Conservation (phyloP, 257 asterid species). For the Schizonepeta tenuifolia region DNA sequence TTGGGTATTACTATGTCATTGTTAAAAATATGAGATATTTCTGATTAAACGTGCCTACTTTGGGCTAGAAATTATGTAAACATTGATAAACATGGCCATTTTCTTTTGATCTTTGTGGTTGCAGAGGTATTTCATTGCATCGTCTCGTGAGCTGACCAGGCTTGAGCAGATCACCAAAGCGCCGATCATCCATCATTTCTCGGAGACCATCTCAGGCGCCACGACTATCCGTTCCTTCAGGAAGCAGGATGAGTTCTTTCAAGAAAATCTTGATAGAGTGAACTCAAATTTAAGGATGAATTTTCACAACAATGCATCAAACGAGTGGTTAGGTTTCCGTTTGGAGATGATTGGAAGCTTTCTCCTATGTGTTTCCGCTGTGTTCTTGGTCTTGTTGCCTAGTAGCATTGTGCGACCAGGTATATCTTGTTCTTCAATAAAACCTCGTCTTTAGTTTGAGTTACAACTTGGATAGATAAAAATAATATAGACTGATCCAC, state of each 20-base stretch:
- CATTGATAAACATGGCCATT: too few species aligned
- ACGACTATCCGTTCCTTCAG: slow-evolving; percentile 72
- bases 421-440: background rate
- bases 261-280: slow-evolving; percentile 57
- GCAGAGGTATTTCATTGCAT: slow-evolving; percentile 63
- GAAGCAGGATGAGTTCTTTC: slow-evolving; percentile 51
- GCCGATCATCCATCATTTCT: slow-evolving; percentile 78
- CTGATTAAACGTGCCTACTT: too few species aligned
- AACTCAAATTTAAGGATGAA: slow-evolving; percentile 58
- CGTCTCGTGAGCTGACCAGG: slow-evolving; percentile 79
- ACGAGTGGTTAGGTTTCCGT: slow-evolving; percentile 85
- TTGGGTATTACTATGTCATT: too few species aligned
- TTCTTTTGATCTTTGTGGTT: background rate
- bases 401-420: slow-evolving; percentile 63
- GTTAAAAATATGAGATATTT: too few species aligned
- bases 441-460: too few species aligned
- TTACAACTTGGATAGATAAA: too few species aligned
- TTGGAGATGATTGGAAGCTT: slow-evolving; percentile 71
- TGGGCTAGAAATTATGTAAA: too few species aligned
- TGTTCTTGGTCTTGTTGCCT: slow-evolving; percentile 62
- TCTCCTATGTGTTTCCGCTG: slow-evolving; percentile 52
- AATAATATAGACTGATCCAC: too few species aligned
- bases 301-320: slow-evolving; percentile 70
- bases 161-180: slow-evolving; percentile 69
- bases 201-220: slow-evolving; percentile 70